These are phyloP conservation scores for Syzygium syzygioides DNA, from an alignment of 441 rosid genomes.

Conservation along the genomic window DNA sequence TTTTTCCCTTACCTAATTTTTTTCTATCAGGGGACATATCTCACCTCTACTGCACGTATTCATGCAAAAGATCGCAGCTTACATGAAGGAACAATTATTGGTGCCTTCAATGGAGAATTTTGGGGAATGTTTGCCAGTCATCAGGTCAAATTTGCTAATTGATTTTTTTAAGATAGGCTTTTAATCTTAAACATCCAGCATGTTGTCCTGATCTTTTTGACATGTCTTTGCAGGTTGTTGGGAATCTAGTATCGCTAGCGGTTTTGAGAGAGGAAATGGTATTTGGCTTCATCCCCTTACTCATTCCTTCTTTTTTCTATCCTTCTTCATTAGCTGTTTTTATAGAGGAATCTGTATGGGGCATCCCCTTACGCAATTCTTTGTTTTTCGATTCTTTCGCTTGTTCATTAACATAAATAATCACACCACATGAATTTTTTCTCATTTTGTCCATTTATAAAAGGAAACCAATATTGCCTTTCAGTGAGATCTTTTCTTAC, in stretches of 20 bases:
- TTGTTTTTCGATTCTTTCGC: background rate
- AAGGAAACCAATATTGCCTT: background rate
- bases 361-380: background rate
- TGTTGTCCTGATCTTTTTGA: background rate
- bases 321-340: background rate
- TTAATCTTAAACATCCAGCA: background rate
- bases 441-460: background rate
- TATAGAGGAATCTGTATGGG: background rate
- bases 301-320: background rate
- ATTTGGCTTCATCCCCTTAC: conserved; percentile 4
- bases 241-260: conserved; percentile 78
- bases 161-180: conserved; percentile 1
- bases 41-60: conserved; percentile 68
- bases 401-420: background rate
- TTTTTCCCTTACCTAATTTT: conserved; percentile 6
- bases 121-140: conserved; percentile 86
- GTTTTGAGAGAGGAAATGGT: conserved; percentile 55
- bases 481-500: background rate
- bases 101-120: conserved; percentile 86
- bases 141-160: conserved; percentile 45
- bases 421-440: background rate
- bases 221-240: conserved; percentile 54
- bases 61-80: conserved; percentile 55
- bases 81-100: conserved; percentile 74
- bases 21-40: conserved; percentile 72